A percentile compares a stretch with the other conserved stretches of the same genome.
These are phyloP conservation scores for Rosa rugosa DNA, from an alignment of 306 rosid genomes.

Conservation along the genomic window DNA sequence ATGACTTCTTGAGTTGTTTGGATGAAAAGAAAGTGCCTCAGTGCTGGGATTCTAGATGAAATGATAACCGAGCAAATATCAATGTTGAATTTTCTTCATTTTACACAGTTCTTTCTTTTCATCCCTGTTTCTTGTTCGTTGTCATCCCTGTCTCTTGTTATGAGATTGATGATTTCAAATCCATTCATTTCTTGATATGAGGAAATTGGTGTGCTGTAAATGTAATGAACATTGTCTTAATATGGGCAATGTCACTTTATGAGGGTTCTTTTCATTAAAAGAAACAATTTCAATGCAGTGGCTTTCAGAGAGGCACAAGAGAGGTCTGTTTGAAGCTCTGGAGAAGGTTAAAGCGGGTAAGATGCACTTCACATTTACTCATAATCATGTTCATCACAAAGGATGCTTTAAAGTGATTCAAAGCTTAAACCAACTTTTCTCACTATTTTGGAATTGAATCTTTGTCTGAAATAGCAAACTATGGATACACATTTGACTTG, in stretches of 20 bases:
- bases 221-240: neutral
- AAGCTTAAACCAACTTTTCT: neutral
- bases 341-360: conserved; percentile 91
- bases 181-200: neutral
- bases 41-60: neutral
- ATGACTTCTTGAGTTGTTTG: neutral
- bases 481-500: conserved; percentile 12
- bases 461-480: neutral
- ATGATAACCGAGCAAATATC: neutral
- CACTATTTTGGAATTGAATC: neutral
- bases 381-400: neutral
- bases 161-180: neutral
- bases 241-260: neutral
- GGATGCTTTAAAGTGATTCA: neutral
- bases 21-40: neutral
- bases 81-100: neutral
- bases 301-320: conserved; percentile 56
- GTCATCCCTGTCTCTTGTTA: neutral
- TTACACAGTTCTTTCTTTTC: neutral
- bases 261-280: neutral
- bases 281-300: conserved; percentile 34
- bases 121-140: neutral
- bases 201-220: neutral
- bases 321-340: conserved; percentile 78
- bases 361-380: conserved; percentile 3